Base-by-base conservation (phyloP, 1,139 yeast species). In the Yamadazyma sp. region DNA sequence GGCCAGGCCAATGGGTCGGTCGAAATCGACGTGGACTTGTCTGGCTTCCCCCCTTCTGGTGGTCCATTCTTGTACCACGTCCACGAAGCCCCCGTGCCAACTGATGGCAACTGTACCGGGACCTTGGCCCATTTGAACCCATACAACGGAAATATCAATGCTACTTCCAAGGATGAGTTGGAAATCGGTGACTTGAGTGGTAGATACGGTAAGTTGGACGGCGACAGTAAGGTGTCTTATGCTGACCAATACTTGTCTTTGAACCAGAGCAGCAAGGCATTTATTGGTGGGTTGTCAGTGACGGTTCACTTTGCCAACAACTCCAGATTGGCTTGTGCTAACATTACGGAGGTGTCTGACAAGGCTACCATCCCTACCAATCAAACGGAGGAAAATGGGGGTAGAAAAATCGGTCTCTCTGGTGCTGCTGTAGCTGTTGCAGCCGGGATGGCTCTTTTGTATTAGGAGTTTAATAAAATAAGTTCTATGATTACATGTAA, bases 11-110 rank as follows among this genome's bases (percentile, higher is more conserved):
- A 65, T 48, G 74, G 74, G 16, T 50, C 64, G 7, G 67, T 69
- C 18, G 42, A 48, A 33, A 64, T 69, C 17, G 42, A 45, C 15
- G 69, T 69, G 27, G 60, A 67, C 38, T 45, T 69, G 25, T 34
- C 47, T 5, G 62, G 59, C 22, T 64, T 70, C 49, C 76, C 76
- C 14, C 27, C 50, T 4, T 29, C 48, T 5, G 71, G 71, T 23
- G 74, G 74, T 24, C 73, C 74, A 32, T 70, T 69, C 59, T 52
- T 61, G 38, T 70, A 69, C 59, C 75, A 69, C 47, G 58, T 71
- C 35, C 75, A 71, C 50, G 58, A 58, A 40, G 44, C 44, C 12
- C 64, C 69, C 12, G 73, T 70, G 28, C 75, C 74, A 7, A 36
- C 60, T 7, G 54, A 63, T 42, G 75, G 74, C 17, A 61, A 63